Base-by-base conservation (phyloP, 2,329 filamentous ascomycete genomes). In the Fusarium agapanthi region DNA sequence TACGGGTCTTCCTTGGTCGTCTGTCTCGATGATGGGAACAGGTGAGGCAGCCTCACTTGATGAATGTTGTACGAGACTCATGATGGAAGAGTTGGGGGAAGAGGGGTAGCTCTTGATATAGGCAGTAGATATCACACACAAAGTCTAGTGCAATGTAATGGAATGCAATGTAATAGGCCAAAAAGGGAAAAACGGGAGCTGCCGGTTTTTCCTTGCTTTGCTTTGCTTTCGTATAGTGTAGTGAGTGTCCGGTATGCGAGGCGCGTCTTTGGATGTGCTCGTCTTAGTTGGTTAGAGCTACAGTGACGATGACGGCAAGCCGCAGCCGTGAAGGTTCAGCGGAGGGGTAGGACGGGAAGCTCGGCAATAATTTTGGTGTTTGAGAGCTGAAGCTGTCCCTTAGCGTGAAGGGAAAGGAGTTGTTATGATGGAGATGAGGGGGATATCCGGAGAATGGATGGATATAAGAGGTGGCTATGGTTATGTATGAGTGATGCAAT, bases 21-120 rank as follows among this genome's bases (percentile, higher is more conserved):
- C 80, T 73, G 54, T 81, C 73, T 67, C 81, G 77, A 69, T 79
- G 72, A 60, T 78, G 77, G 56, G 82, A 38, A 77, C 65, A 22
- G 72, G 54, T 48, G 74, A 72, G 38, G 71, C 34, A 67, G 73
- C 67, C 72, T 77, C 75, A 55, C 57, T 75, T 69, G 63, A 64
- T 40, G 66, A 62, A 43, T 55, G 51, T 47, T 76, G 71, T 50
- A 64, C 57, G 24, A 73, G 59, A 72, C 65, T 78, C 76, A 77
- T 77, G 69, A 67, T 76, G 75, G 61, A 57, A n/a, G 51, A 48
- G 34, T 26, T 51, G 48, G 30, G 51, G 60, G 57, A 61, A 56
- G 68, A 63, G 56, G 65, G 65, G 63, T 61, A 74, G 69, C 50
- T 54, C 35, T 41, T 54, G 50, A 54, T 54, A 54, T 54, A 54